Evolutionary conservation across 129 eudicot genomes (phyloP).

Genomic region (Lactuca saligna): DNA sequence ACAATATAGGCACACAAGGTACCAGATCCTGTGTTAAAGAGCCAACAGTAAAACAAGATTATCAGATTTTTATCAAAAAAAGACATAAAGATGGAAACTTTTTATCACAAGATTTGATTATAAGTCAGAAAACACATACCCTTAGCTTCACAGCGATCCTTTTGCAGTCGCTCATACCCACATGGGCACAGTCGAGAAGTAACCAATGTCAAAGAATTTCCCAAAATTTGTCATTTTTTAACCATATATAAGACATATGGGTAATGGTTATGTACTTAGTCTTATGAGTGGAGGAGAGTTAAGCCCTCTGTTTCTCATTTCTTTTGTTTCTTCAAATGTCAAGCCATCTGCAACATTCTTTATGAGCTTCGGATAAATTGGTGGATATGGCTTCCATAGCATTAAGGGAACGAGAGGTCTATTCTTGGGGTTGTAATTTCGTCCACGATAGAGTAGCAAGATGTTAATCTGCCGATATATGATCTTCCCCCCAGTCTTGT

Average conservation of each 20-base stretch:
- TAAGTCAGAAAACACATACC: conserved; percentile 35
- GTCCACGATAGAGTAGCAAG: conserved; percentile 77
- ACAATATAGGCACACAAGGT: conserved; percentile 87
- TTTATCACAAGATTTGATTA: conserved; percentile 6
- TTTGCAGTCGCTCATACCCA: conserved; percentile 82
- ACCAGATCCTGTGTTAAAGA: conserved; percentile 65
- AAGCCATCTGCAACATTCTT: conserved; percentile 88
- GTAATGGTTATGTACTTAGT: conserved; percentile 50
- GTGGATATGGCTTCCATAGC: conserved; percentile 94
- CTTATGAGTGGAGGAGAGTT: conserved; percentile 61
- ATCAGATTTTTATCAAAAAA: conserved; percentile 14
- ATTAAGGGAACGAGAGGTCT: conserved; percentile 70
- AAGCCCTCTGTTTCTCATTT: conserved; percentile 78
- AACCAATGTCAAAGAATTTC: no score
- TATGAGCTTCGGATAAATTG: conserved; percentile 86
- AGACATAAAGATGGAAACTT: neutral
- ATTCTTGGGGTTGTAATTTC: conserved; percentile 64
- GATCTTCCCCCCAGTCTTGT: conserved; percentile 86
- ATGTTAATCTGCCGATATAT: conserved; percentile 69
- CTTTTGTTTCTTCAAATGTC: conserved; percentile 91
- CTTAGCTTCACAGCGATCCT: conserved; percentile 82
- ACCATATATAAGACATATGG: neutral
- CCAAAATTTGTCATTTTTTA: no score
- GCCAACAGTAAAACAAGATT: neutral
- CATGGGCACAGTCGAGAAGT: conserved; percentile 79